Base-by-base conservation (phyloP, 164 flowering plant genomes). In the Cinnamomum micranthum region DNA sequence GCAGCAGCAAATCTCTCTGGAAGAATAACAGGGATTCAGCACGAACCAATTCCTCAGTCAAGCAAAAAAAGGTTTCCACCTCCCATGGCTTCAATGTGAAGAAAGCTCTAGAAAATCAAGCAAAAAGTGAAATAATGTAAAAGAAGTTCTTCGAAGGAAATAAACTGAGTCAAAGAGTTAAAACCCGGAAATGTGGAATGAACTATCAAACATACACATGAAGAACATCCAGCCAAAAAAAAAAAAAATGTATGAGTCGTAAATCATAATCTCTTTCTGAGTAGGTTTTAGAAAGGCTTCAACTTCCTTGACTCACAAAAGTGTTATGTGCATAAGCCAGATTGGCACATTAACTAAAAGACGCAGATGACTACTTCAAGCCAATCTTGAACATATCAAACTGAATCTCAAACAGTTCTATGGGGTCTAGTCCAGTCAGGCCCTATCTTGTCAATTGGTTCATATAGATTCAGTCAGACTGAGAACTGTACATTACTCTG, bases 1-100 rank as follows among this genome's bases (percentile, higher is more conserved):
- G 92, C 91, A 83, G 87, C 83, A 75, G 93, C 86, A 87, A 91
- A 91, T 50, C 98, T 81, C 98, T 95, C 89, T 19, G 50, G 24
- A 75, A 74, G 14, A 7, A 69, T 28, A 22, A 20, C 14, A 14
- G 50, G 31, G 22, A 24, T 64, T 11, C 67, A 64, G 28, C 67
- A 14, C 0, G 5, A 67, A 28, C 69, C 9, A 19, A 67, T 67
- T 67, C 10, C 69, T 3, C 10, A 13, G 47, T 13, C 9, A 67
- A 67, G 19, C 20, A 67, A 33, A 67, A 24, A 64, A 6, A 17
- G 19, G 15, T 67, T 67, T 31, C 22, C 33, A 33, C 22, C 6
- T 14, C 20, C 22, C 23, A 31, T 19, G 33, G 69, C 69, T 67
- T 67, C 69, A 13, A 25, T 67, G 28, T 66, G n/a, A 27, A 31